Conservation (phyloP, 768 basidiomycete species). For the Suillus tomentosus region DNA sequence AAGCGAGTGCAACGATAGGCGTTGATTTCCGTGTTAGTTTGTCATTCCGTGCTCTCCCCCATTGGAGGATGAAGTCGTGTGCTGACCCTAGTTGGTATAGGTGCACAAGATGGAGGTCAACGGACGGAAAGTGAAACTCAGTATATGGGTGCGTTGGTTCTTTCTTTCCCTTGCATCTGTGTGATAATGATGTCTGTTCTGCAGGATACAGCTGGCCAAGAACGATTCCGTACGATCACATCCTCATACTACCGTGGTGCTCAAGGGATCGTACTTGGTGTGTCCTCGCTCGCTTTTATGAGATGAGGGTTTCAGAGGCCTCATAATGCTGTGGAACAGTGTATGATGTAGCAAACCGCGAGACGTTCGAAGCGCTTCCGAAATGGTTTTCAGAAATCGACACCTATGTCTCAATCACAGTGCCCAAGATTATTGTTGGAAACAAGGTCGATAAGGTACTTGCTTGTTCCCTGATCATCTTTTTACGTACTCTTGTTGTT, state of each 20-base stretch:
- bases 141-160: slow-evolving; percentile 79
- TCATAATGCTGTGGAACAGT: slow-evolving; percentile 47
- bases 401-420: slow-evolving; percentile 82
- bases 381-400: slow-evolving; percentile 93
- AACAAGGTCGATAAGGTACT: slow-evolving; percentile 90
- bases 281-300: slow-evolving; percentile 11
- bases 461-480: not conserved
- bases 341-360: slow-evolving; percentile 92
- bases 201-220: slow-evolving; percentile 95
- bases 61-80: slow-evolving; percentile 2
- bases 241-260: slow-evolving; percentile 93
- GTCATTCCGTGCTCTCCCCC: not conserved
- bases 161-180: not conserved
- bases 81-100: slow-evolving; percentile 35
- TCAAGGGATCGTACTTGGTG: slow-evolving; percentile 79
- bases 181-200: not conserved
- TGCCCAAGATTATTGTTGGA: slow-evolving; percentile 94
- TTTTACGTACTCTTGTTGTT: not conserved
- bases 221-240: slow-evolving; percentile 94
- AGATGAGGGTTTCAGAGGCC: too few relatives aligned
- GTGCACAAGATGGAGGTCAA: slow-evolving; percentile 88
- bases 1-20: slow-evolving; percentile 82
- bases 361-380: slow-evolving; percentile 93
- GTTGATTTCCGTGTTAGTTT: slow-evolving; percentile 81
- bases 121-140: slow-evolving; percentile 85